These are phyloP conservation scores for Entophlyctis luteolus DNA, from an alignment of 192 early-diverging fungal species.

Conservation along the genomic window DNA sequence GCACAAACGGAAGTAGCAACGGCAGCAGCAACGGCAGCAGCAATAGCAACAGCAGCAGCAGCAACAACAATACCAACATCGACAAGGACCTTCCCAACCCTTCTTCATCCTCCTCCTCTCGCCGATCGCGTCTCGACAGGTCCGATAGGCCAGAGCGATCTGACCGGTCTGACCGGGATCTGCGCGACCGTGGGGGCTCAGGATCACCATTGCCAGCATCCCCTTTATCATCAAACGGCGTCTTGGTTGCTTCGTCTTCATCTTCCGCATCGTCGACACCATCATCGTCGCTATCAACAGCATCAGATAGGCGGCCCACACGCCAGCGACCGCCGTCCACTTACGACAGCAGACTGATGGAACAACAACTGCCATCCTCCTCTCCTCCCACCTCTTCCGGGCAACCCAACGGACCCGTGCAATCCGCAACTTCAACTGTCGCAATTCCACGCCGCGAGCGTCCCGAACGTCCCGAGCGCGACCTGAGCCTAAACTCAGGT, in stretches of 20 bases:
- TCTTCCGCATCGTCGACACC: too few species aligned
- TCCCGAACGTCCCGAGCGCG: constrained; percentile 12
- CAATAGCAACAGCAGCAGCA: neutral
- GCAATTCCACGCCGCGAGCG: neutral
- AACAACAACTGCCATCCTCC: too few species aligned
- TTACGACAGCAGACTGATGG: neutral
- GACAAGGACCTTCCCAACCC: neutral
- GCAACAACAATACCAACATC: neutral
- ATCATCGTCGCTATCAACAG: neutral
- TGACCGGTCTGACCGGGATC: neutral
- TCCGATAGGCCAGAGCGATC: neutral
- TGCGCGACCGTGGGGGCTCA: neutral
- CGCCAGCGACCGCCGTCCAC: constrained; percentile 15
- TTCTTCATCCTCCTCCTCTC: neutral
- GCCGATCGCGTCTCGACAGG: neutral
- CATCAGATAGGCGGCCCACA: neutral
- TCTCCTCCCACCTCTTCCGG: neutral
- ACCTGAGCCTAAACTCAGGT: neutral
- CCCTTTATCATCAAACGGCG: neutral
- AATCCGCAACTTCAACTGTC: neutral
- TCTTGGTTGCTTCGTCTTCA: too few species aligned
- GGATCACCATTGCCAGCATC: neutral
- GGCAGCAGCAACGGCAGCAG: neutral
- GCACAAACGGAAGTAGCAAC: neutral
- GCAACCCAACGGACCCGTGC: neutral